Evolutionary conservation across 352 stramenopile species (phyloP), one percentile per base, ranked within the genome.

Genomic region (Globisporangium nagaii): DNA sequence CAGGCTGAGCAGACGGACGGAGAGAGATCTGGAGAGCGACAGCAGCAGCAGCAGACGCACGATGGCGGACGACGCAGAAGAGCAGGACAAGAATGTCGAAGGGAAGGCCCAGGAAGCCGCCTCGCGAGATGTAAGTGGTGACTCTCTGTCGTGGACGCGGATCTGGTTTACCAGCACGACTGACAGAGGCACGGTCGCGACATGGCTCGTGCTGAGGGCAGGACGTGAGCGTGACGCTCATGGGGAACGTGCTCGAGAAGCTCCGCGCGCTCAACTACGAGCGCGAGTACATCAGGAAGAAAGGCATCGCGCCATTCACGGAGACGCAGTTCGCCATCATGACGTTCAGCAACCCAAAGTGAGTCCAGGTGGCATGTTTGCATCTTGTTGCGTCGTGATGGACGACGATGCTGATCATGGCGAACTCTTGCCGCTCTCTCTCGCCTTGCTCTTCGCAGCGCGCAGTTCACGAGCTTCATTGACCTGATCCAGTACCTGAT

Each of bases 241-340:
- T 93, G 80, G 77, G 80, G 35, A 90, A 88, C 60, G 83, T 88
- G 47, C 63, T 93, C 10, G 81, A 92, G 63, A 93, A 93, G 64
- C 69, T 93, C 30, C 79, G 79, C 13, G 79, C 90, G 28, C 63
- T 92, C 58, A 70, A 78, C 46, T 93, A 92, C 59, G 84, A 93
- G 30, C 71, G 75, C 40, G 81, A 93, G 36, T 65, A 92, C 34
- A 66, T 70, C 63, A 71, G 75, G 56, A 91, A 90, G 67, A 92
- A 90, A 53, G 78, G 63, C 64, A 80, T 90, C 25, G 47, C 63
- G 42, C 71, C 70, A 39, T 90, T 83, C 60, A 80, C 66, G 6
- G 79, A 91, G 62, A 90, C 75, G 28, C 79, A 92, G 51, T 93
- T 92, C 45, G 84, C 81, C 0, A 60, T 68, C 39, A 35, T 78